Base-by-base conservation (phyloP, 164 flowering plant genomes). In the Aristolochia californica region DNA sequence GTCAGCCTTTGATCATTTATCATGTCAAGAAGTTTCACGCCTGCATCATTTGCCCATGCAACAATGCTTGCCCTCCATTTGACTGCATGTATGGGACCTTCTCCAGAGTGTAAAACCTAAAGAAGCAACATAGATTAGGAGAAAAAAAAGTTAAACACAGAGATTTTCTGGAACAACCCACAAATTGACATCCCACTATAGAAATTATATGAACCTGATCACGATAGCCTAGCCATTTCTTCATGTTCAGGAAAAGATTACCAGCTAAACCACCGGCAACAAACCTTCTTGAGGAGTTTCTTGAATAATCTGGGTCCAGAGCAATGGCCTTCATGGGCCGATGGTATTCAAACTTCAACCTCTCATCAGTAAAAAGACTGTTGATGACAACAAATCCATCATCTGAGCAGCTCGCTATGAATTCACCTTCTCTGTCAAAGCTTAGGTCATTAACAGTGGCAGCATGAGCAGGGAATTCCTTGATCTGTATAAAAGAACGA, bases 1-100 rank as follows among this genome's bases (percentile, higher is more conserved):
- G 99, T 88, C 45, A 94, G 72, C 20, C 97, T 87, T 63, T 83
- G 95, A 73, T 90, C 89, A 75, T 85, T 87, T 26, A 87, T 79
- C 67, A 91, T 69, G 69, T 94, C 99, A 72, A 85, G 90, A 67
- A 94, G 91, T 71, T 94, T 94, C 34, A 90, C 97, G 43, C 99
- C 99, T 4, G 81, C 78, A 78, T 94, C 97, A 83, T 94, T 94
- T 61, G 97, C 96, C 99, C 99, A 94, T 45, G 99, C 99, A 67
- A 94, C 72, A 60, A 94, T 95, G 69, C 75, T 90, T 17, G 79
- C 64, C 70, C 96, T 90, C 99, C 99, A 94, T 72, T 82, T 88
- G 62, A 87, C 84, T 43, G 83, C 82, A 81, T 94, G 99, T 64
- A 94, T 82, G 61, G 99, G 97, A 66, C 99, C 99, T 77, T 94